Percentiles rank a stretch among this genome's conserved stretches.
Conservation (phyloP, 1,139 yeast genomes). For the Blastobotrys arbuscula region DNA sequence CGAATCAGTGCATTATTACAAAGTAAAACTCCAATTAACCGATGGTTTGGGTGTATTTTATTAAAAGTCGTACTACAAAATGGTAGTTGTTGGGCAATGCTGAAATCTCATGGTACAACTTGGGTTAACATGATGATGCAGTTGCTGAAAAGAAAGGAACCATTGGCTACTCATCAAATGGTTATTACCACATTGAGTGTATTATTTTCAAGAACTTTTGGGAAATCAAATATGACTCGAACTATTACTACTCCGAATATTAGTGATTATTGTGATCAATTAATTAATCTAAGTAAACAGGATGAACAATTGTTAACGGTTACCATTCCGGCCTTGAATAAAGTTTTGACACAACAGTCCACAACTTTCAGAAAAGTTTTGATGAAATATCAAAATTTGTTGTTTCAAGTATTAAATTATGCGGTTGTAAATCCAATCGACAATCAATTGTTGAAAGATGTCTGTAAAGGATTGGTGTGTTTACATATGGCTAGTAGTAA, state of each 20-base stretch:
- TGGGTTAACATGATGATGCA: slow-evolving; percentile 54
- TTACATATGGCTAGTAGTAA: slow-evolving; percentile 56
- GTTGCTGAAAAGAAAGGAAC: slow-evolving; percentile 49
- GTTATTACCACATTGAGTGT: slow-evolving; percentile 46
- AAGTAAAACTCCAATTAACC: slow-evolving; percentile 26
- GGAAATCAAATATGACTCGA: slow-evolving; percentile 78
- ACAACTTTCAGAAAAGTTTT: slow-evolving; percentile 81
- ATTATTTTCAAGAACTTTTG: slow-evolving; percentile 55
- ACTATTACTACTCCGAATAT: slow-evolving; percentile 79
- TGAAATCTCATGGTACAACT: slow-evolving; percentile 47
- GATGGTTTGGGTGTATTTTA: slow-evolving; percentile 34
- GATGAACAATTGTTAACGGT: slow-evolving; percentile 36
- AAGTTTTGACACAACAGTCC: slow-evolving; percentile 53
- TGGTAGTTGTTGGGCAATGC: slow-evolving; percentile 27
- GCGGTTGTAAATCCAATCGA: slow-evolving; percentile 13
- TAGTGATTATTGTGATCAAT: slow-evolving; percentile 52
- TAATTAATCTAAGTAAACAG: slow-evolving; percentile 38
- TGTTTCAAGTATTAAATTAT: slow-evolving; percentile 29
- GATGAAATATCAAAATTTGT: slow-evolving; percentile 48
- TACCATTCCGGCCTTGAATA: slow-evolving; percentile 46
- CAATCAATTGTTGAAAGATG: slow-evolving; percentile 41
- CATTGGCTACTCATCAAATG: slow-evolving; percentile 42
- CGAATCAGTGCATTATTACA: slow-evolving; percentile 36
- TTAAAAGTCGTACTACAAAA: slow-evolving; percentile 27
- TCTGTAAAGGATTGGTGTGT: slow-evolving; percentile 52